Evolutionary conservation across 2,329 filamentous ascomycete species (phyloP), one percentile per base, ranked within the genome.

Genomic region (Lasiodiplodia hormozganensis): DNA sequence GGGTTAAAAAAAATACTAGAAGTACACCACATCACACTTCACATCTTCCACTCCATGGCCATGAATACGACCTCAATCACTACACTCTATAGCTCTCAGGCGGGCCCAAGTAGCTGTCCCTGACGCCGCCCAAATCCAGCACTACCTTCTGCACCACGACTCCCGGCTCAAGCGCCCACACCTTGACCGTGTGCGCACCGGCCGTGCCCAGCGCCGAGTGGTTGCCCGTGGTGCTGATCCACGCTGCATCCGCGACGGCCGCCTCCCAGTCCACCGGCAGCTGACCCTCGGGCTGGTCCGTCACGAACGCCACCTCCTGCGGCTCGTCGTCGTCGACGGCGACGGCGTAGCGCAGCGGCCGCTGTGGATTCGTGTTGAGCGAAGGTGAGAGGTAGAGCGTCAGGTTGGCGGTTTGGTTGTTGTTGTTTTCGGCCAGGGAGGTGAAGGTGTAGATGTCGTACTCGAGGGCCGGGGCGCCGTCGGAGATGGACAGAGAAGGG

Each of bases 81-180:
- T 51, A 28, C 16, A 65, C 65, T 38, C 60, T 23, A 28, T 31
- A 54, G 36, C 85, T 87, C 81, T 87, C 85, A 0, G 86, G 86
- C 4, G 87, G 86, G 0, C 87, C 87, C 2, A 89, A 76, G 71
- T 87, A 88, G 60, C 84, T 87, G 18, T 81, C 76, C 66, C 85
- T 76, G 2, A 87, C 82, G 6, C 86, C 87, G 1, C 87, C 87
- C 28, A 88, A 72, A 71, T 89, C 81, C 8, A 89, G 71, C 1
- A 89, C 80, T 47, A 88, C 77, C 80, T 87, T 88, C 74, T 88
- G 69, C 51, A 70, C 38, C 51, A 67, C 65, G 0, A 84, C 77
- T 67, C 80, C 82, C 6, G 82, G 79, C 75, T 84, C 82, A 16
- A 84, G 75, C 8, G 82, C 73, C 82, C 82, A 84, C 18, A 85